Conservation (phyloP, 2,329 filamentous ascomycete genomes). For the Talaromyces pinophilus region DNA sequence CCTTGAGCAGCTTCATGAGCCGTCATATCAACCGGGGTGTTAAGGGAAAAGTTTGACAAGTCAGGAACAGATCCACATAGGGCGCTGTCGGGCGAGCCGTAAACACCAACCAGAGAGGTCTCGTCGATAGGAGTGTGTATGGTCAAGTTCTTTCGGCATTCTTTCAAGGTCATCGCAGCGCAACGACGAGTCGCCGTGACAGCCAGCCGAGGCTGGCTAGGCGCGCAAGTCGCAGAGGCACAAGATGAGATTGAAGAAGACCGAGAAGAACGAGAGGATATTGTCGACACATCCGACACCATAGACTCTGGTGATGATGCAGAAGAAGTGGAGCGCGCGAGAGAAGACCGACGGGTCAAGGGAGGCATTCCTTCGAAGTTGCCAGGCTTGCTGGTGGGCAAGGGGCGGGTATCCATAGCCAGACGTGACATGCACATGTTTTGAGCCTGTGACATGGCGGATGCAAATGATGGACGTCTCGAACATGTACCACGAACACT, state of each 20-base stretch:
- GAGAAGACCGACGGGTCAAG: slow-evolving; percentile 52
- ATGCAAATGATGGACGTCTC: slow-evolving; percentile 59
- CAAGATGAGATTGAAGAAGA: slow-evolving; percentile 52
- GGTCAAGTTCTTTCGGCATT: slow-evolving; percentile 38
- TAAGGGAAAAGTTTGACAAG: slow-evolving; percentile 39
- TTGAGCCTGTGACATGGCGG: slow-evolving; percentile 60
- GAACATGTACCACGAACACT: slow-evolving; percentile 53
- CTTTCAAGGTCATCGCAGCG: slow-evolving; percentile 42
- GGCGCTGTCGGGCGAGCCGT: slow-evolving; percentile 38
- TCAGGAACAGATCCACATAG: slow-evolving; percentile 34
- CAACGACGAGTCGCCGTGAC: slow-evolving; percentile 44
- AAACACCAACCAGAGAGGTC: slow-evolving; percentile 35
- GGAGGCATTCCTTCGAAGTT: slow-evolving; percentile 52
- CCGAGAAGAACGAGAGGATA: slow-evolving; percentile 57
- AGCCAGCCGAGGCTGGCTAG: slow-evolving; percentile 38
- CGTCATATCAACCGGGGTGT: slow-evolving; percentile 33
- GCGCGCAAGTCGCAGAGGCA: slow-evolving; percentile 36
- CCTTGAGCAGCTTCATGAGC: slow-evolving; percentile 45
- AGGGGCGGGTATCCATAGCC: slow-evolving; percentile 53
- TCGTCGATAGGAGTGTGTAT: slow-evolving; percentile 45
- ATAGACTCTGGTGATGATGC: slow-evolving; percentile 63
- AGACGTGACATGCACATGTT: slow-evolving; percentile 57
- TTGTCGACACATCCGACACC: slow-evolving; percentile 60
- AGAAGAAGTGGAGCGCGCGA: slow-evolving; percentile 55
- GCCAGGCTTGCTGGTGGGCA: slow-evolving; percentile 39